A percentile compares a stretch with the other conserved stretches of the same genome.
Conservation (phyloP, 345 rosid genomes). For the Citrus medica region DNA sequence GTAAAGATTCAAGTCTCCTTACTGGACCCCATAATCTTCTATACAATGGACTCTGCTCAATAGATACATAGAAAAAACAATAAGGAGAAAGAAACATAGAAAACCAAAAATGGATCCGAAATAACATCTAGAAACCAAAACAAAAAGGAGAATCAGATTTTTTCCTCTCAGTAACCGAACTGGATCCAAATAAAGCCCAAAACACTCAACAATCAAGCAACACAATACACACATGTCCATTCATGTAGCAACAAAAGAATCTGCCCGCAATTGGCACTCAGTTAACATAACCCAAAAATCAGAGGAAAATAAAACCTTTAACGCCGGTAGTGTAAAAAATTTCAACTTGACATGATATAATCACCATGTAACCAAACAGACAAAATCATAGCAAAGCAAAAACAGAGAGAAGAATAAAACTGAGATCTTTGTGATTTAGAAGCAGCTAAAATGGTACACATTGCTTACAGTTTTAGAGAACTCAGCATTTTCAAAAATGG, state of each 20-base stretch:
- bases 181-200: constrained; percentile 20
- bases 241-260: background rate
- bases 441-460: background rate
- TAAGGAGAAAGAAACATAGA: constrained; percentile 2
- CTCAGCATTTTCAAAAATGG: constrained; percentile 67
- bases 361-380: background rate
- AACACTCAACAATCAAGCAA: background rate
- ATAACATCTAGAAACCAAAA: constrained; percentile 8
- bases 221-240: background rate
- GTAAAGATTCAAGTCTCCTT: constrained; percentile 61
- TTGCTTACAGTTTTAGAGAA: constrained; percentile 43
- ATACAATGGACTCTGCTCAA: constrained; percentile 61
- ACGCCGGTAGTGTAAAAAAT: background rate
- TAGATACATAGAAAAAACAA: constrained; percentile 9
- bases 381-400: constrained; percentile 3
- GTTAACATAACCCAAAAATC: background rate
- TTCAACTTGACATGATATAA: constrained; percentile 1
- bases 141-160: background rate
- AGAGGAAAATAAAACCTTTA: background rate
- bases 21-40: constrained; percentile 91
- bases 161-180: background rate
- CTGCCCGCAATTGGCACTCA: background rate
- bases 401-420: constrained; percentile 1
- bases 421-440: constrained; percentile 1
- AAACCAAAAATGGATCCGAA: constrained; percentile 12